These are phyloP conservation scores for Calonectria pteridis DNA, from an alignment of 2,329 filamentous ascomycete species.

Conservation along the genomic window DNA sequence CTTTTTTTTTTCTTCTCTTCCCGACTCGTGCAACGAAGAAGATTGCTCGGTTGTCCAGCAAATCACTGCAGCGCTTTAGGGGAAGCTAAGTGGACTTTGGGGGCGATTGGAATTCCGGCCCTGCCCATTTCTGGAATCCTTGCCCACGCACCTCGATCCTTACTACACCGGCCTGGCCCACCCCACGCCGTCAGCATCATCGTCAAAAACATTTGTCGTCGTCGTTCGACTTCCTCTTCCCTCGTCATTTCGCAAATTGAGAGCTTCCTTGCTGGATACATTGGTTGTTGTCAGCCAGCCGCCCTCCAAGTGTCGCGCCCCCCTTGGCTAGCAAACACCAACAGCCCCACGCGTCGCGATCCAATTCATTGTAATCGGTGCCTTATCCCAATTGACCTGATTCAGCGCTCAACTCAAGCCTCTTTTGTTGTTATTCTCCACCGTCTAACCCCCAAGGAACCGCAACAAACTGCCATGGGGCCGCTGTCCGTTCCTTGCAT, in stretches of 20 bases:
- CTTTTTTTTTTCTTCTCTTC: neutral
- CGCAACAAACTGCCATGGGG: constrained; percentile 27
- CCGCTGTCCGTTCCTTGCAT: constrained; percentile 11
- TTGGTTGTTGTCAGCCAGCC: neutral
- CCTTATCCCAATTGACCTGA: neutral
- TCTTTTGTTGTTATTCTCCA: neutral
- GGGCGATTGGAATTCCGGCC: neutral
- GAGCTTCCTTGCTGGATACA: neutral
- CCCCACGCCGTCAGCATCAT: neutral
- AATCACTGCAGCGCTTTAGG: neutral
- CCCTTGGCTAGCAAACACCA: neutral
- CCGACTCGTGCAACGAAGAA: neutral
- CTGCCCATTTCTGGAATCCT: neutral
- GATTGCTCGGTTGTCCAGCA: neutral
- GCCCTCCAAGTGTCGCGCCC: neutral
- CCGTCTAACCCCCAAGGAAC: neutral
- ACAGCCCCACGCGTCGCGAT: neutral
- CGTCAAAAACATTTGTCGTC: neutral
- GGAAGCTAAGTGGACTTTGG: constrained; percentile 4
- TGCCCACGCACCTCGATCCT: neutral
- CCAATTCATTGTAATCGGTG: neutral
- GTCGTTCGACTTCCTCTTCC: neutral
- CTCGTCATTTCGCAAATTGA: neutral
- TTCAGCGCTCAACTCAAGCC: neutral
- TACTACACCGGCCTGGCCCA: neutral